These are phyloP conservation scores for Papiliotrema flavescens DNA, from an alignment of 1,284 basidiomycete genomes.

Conservation along the genomic window DNA sequence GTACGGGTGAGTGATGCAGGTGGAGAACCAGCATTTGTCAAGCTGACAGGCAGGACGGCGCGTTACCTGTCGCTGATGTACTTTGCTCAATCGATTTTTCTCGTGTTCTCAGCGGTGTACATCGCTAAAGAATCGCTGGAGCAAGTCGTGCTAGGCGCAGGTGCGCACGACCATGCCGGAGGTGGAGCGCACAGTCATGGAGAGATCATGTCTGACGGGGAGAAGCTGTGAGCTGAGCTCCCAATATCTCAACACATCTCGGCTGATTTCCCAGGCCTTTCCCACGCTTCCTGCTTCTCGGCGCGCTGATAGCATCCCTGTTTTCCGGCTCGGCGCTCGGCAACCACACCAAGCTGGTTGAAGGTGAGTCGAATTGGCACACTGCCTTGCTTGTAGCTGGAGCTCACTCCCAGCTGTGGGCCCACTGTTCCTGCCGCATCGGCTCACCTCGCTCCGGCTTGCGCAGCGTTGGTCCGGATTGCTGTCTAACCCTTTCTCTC, in stretches of 20 bases:
- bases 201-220: slow-evolving; percentile 11
- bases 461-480: slow-evolving; percentile 18
- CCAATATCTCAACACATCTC: background rate
- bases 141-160: slow-evolving; percentile 63
- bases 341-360: slow-evolving; percentile 66
- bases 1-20: slow-evolving; percentile 66
- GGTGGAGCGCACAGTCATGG: slow-evolving; percentile 49
- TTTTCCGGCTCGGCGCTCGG: slow-evolving; percentile 57
- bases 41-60: slow-evolving; percentile 55
- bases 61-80: slow-evolving; percentile 72
- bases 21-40: no score
- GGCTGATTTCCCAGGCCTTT: slow-evolving; percentile 28
- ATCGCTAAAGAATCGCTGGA: slow-evolving; percentile 91
- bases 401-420: slow-evolving; percentile 33
- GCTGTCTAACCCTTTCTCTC: slow-evolving; percentile 52
- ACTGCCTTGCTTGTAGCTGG: background rate
- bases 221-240: slow-evolving; percentile 16
- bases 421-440: slow-evolving; percentile 30
- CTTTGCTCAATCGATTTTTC: slow-evolving; percentile 83
- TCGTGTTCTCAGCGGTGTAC: slow-evolving; percentile 86
- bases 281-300: slow-evolving; percentile 60
- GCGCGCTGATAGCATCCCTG: slow-evolving; percentile 50
- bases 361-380: slow-evolving; percentile 56
- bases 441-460: slow-evolving; percentile 17
- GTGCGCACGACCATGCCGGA: slow-evolving; percentile 50